Percentiles rank a stretch among this genome's conserved stretches.
phyloP scores from a whole-genome alignment of 2,329 filamentous ascomycete species.

The Leptographium lundbergii region DNA sequence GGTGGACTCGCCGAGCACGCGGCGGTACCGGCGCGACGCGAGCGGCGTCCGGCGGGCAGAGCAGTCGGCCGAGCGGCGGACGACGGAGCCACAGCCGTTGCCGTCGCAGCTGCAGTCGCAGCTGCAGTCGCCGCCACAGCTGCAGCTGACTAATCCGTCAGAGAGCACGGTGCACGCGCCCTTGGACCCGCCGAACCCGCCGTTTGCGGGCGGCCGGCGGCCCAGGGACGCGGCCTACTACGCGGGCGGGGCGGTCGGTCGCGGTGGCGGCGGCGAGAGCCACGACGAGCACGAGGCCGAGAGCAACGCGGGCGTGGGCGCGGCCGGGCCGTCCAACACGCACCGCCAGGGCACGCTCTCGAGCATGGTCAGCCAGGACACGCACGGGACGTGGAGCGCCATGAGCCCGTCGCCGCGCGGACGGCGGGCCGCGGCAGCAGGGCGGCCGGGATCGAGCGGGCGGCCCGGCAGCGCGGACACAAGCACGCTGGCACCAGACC shows the following conservation, averaged over 20 bases:
- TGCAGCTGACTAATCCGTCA: not conserved
- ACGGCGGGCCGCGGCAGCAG: not conserved
- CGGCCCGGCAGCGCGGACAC: slow-evolving; percentile 19
- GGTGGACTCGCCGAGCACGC: slow-evolving; percentile 35
- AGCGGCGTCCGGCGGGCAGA: slow-evolving; percentile 30
- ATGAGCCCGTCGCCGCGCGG: slow-evolving; percentile 32
- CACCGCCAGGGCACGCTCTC: slow-evolving; percentile 27
- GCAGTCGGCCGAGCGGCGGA: slow-evolving; percentile 29
- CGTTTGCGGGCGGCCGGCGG: slow-evolving; percentile 38
- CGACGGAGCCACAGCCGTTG: not conserved
- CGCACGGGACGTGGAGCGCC: slow-evolving; percentile 41
- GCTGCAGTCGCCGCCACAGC: not conserved
- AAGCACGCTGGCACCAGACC: slow-evolving; percentile 3
- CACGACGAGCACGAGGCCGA: not conserved
- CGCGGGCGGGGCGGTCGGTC: slow-evolving; percentile 25
- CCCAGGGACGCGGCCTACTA: slow-evolving; percentile 51
- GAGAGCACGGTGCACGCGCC: slow-evolving; percentile 14
- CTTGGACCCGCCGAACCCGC: slow-evolving; percentile 42
- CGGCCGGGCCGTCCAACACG: slow-evolving; percentile 23
- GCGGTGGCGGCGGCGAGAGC: not conserved
- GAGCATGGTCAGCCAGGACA: slow-evolving; percentile 30
- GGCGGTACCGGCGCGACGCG: slow-evolving; percentile 33
- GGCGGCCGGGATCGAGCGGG: slow-evolving; percentile 16
- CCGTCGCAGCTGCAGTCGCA: slow-evolving; percentile 17
- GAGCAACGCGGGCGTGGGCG: not conserved